Conservation (phyloP, 345 rosid genomes). For the Salix dunnii region DNA sequence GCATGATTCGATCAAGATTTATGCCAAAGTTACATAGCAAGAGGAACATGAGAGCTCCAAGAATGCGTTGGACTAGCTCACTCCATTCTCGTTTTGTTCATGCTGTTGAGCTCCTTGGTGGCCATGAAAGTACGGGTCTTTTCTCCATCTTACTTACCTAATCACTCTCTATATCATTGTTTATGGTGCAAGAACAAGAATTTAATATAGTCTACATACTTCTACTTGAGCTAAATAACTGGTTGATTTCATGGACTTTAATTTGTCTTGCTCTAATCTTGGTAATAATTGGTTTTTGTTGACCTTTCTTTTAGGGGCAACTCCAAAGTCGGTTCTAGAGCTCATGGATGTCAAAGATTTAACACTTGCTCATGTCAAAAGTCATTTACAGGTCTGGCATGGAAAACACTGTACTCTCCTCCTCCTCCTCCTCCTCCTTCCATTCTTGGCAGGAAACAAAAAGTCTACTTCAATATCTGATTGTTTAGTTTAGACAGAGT, state of each 20-base stretch:
- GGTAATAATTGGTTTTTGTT: not conserved
- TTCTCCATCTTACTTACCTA: not conserved
- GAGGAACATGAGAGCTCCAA: conserved; percentile 73
- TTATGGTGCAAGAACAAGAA: not conserved
- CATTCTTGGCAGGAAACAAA: not conserved
- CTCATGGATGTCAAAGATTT: conserved; percentile 81
- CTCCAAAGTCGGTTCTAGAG: conserved; percentile 76
- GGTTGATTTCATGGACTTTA: not conserved
- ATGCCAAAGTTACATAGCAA: conserved; percentile 45
- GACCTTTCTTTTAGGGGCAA: conserved; percentile 47
- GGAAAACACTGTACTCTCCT: not conserved
- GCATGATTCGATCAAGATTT: conserved; percentile 46
- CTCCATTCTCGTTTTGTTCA: conserved; percentile 47
- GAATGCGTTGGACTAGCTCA: conserved; percentile 61
- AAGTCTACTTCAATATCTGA: not conserved
- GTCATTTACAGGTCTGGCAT: conserved; percentile 70
- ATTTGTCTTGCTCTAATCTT: not conserved
- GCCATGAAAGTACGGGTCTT: conserved; percentile 40
- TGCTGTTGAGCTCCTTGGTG: conserved; percentile 51
- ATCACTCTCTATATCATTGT: not conserved
- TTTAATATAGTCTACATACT: not conserved
- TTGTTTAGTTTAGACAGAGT: not conserved
- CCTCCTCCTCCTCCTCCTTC: too few species aligned
- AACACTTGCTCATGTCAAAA: conserved; percentile 75
- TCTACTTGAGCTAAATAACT: not conserved